Base-by-base conservation (phyloP, 768 basidiomycete genomes). In the Termitomyces heimii region DNA sequence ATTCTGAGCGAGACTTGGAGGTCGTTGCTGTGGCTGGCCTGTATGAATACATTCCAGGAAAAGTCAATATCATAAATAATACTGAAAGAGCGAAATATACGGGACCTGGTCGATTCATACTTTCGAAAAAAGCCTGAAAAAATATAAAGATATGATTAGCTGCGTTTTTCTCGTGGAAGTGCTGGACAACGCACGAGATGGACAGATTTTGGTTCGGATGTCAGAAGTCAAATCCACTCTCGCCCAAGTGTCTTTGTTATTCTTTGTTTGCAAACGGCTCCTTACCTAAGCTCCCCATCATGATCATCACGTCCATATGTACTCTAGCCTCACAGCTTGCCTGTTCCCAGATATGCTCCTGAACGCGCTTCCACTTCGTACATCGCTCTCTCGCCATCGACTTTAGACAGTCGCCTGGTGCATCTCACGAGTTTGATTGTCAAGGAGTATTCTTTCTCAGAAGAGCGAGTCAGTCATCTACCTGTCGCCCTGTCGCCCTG, bases 21-120 rank as follows among this genome's bases (percentile, higher is more conserved):
- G 88, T 70, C 89, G 79, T 71, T 90, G 89, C 66, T 86, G 88
- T 53, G 88, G 87, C 81, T 89, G 89, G 66, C 88, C 87, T 90
- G 69, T 59, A 66, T 52, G 54, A 46, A 56, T 49, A 69, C 61
- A 64, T 69, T 58, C 59, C 56, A 56, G 54, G 66, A 70, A 67
- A 66, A 63, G 57, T 60, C 53, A 51, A 57, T 61, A 44, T 26
- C 22, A 60, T 52, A 60, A 56, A 61, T 62, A 59, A 55, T 51
- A 46, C 28, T 45, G 54, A 53, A 60, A 47, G 54, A 42, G 42
- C 39, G 39, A 40, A 29, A 48, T 39, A 64, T 37, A 67, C 76
- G 59, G 42, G 56, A 80, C 83, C 82, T 79, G 82, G 79, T 75
- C 83, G 75, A 77, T 84, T 84, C 83, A 85, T 85, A 62, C 64